A percentile compares a stretch with the other conserved stretches of the same genome.
These are phyloP conservation scores for Larix kaempferi DNA, from an alignment of 75 land plant species.

Conservation along the genomic window DNA sequence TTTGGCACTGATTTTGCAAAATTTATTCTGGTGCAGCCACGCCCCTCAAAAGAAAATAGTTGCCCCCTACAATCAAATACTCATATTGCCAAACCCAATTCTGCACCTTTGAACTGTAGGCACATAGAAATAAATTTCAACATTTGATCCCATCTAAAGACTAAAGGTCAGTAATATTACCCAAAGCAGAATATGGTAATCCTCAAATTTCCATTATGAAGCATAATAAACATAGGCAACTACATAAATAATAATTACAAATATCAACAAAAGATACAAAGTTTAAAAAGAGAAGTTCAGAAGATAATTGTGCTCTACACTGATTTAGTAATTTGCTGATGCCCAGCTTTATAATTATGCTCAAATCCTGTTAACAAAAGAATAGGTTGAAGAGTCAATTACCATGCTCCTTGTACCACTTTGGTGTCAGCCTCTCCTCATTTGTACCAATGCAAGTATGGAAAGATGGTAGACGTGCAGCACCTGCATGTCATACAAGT, in stretches of 20 bases:
- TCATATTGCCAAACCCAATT: no score
- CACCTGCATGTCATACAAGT: conserved; percentile 43
- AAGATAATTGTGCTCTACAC: neutral
- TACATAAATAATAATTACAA: neutral
- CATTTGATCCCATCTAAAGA: no score
- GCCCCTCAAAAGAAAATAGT: no score
- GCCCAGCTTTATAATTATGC: neutral
- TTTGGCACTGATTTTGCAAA: no score
- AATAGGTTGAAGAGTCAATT: conserved; percentile 3
- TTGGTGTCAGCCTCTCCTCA: conserved; percentile 77
- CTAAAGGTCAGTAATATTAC: neutral
- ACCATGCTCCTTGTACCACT: conserved; percentile 98
- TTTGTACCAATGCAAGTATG: conserved; percentile 88
- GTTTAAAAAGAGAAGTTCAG: neutral
- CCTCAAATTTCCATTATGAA: neutral
- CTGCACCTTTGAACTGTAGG: no score
- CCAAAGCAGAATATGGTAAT: neutral
- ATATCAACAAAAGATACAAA: neutral
- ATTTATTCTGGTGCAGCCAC: no score
- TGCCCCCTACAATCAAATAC: no score
- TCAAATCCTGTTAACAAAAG: neutral
- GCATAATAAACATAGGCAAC: neutral
- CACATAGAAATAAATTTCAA: no score
- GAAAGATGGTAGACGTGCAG: conserved; percentile 83
- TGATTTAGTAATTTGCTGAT: neutral